Base-by-base conservation (phyloP, 192 early-diverging fungal genomes). In the Helicostylum pulchrum region DNA sequence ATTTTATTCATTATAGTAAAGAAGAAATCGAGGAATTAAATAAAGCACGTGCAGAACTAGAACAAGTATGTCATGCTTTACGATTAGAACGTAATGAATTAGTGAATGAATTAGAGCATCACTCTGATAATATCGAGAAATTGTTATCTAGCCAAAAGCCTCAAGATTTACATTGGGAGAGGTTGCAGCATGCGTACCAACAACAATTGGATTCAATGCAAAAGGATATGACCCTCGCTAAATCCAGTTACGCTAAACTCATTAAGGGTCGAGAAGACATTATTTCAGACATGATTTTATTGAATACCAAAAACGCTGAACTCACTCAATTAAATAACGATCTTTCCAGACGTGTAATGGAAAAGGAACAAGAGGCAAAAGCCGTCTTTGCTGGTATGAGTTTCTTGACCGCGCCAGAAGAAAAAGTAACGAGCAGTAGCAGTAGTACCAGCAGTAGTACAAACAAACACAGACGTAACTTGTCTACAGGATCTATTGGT, bases 241-340 rank as follows among this genome's bases (percentile, higher is more conserved):
- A 72, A 48, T 53, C 58, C 2, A 78, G 79, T 36, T 79, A 79
- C 15, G 66, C 73, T 4, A 59, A 71, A 1, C 72, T 78, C 26
- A 52, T 61, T 4, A 77, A 80, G 12, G 62, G 67, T 39, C 71
- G 81, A 19, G 81, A 85, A 39, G 76, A 82, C 4, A 76, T 74
- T 44, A 74, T 81, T 7, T 61, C 80, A 21, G 83, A 85, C 26
- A 79, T 74, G 65, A 70, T 75, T 32, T 70, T 75, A 19, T 49
- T 85, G 12, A 85, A 80, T 46, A 76, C 73, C 9, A 77, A 80
- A 47, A 85, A 81, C 44, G 76, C 81, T 0, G 79, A 85, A 52
- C 53, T 85, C 2, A 73, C 77, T 2, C 73, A 68, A 14, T 70
- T 85, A 45, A 85, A 85, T 61, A 85, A 83, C 62, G 83, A 85